phyloP scores from a whole-genome alignment of 169 alveolate genomes.

The Plasmodium blacklocki region DNA sequence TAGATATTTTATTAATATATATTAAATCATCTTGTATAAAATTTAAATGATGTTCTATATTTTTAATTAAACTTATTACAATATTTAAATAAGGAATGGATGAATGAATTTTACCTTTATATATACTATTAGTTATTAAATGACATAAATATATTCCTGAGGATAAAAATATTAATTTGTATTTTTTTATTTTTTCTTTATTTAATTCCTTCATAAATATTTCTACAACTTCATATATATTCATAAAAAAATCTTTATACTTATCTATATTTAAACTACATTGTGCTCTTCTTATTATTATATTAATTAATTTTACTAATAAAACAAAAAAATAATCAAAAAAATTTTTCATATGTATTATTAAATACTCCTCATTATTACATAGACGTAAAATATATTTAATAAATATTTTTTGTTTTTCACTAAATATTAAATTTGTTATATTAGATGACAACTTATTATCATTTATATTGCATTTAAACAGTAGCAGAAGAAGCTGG shows the following conservation, averaged over 20 bases:
- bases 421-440: constrained; percentile 57
- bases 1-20: constrained; percentile 2
- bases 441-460: constrained; percentile 15
- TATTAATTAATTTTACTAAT: constrained; percentile 56
- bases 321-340: constrained; percentile 58
- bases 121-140: constrained; percentile 43
- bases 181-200: constrained; percentile 41
- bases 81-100: constrained; percentile 23
- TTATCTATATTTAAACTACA: constrained; percentile 38
- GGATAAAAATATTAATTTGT: constrained; percentile 24
- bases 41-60: constrained; percentile 36
- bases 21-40: constrained; percentile 36
- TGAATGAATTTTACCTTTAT: constrained; percentile 40
- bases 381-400: constrained; percentile 37
- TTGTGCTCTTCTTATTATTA: constrained; percentile 34
- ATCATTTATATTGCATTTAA: constrained; percentile 58
- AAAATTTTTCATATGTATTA: constrained; percentile 29
- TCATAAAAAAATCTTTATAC: constrained; percentile 45
- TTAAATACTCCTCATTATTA: constrained; percentile 14
- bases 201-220: constrained; percentile 59
- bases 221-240: constrained; percentile 38
- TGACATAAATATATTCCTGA: constrained; percentile 48
- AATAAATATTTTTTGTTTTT: constrained; percentile 29
- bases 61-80: constrained; percentile 39
- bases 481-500: constrained; percentile 15